Evolutionary conservation across 345 rosid genomes (phyloP), one percentile per base, ranked within the genome.

Genomic region (Aurinia saxatilis): DNA sequence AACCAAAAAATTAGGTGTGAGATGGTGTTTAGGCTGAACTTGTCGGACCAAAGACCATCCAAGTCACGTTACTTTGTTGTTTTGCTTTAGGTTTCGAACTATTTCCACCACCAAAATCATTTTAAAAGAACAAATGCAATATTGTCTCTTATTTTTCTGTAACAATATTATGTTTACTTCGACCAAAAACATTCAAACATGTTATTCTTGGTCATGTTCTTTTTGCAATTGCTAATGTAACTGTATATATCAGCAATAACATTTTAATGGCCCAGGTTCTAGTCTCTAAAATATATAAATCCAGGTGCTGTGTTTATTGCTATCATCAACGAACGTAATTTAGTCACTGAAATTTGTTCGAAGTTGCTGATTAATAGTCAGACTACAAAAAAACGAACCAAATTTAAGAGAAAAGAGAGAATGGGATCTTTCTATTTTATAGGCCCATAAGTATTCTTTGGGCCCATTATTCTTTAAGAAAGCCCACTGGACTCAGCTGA

Each of bases 21-120:
- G 52, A 68, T 60, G 23, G 62, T 50, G 25, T 59, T 35, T 40
- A 62, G 13, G 52, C 36, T 63, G 60, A 71, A 58, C 40, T 31
- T 55, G 70, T 63, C 70, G 65, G 74, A 39, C 59, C 59, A 56
- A 38, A 55, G 51, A 47, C 59, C 63, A 18, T 39, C 19, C 8
- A 39, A 8, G 36, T 42, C 66, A 44, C 40, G 60, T 68, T 42
- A 35, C 19, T 19, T 57, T 44, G 49, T 70, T 45, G 16, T 46
- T 18, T 54, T 47, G 50, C 57, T 62, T 62, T 47, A 61, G 68
- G 68, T 62, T 70, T 70, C 68, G 55, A 46, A 54, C 63, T 46
- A 47, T 70, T 46, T 61, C 68, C 36, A 61, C 50, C 36, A 61
- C 45, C 57, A 18, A 61, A 69, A 29, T 35, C 13, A n/a, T n/a